Percentiles rank a stretch among this genome's conserved stretches.
phyloP scores from a whole-genome alignment of 371 early-diverging fungal genomes.

The Fennellomyces sp. region DNA sequence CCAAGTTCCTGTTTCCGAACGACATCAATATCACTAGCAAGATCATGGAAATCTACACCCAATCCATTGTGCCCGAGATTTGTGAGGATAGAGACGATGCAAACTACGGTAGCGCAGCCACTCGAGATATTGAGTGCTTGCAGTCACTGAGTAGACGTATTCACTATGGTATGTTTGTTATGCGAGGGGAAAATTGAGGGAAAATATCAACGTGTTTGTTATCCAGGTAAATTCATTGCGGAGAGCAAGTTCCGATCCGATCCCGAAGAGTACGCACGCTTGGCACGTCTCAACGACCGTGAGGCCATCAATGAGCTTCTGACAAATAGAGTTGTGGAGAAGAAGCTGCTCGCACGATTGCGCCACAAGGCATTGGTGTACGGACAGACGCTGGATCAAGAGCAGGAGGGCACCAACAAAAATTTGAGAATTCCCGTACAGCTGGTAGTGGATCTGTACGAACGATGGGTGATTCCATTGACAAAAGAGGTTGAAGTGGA shows the following conservation, averaged over 20 bases:
- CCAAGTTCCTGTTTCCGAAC: slow-evolving; percentile 70
- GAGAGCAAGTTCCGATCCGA: slow-evolving; percentile 91
- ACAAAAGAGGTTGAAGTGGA: slow-evolving; percentile 92
- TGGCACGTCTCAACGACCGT: slow-evolving; percentile 78
- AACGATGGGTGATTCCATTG: slow-evolving; percentile 84
- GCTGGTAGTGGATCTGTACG: slow-evolving; percentile 86
- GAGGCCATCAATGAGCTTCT: slow-evolving; percentile 82
- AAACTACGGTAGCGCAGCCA: slow-evolving; percentile 93
- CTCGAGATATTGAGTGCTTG: slow-evolving; percentile 90
- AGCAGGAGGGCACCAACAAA: slow-evolving; percentile 36
- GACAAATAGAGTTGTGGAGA: slow-evolving; percentile 87
- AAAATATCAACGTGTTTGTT: not conserved
- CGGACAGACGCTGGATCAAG: slow-evolving; percentile 81
- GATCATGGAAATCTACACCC: slow-evolving; percentile 77
- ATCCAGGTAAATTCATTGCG: slow-evolving; percentile 85
- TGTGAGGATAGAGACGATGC: slow-evolving; percentile 72
- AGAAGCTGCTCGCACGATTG: slow-evolving; percentile 77
- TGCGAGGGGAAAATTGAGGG: no score
- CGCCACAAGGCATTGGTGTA: slow-evolving; percentile 89
- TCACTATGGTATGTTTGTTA: slow-evolving; percentile 85
- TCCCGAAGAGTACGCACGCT: slow-evolving; percentile 80
- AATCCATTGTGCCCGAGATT: slow-evolving; percentile 73
- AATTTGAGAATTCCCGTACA: slow-evolving; percentile 69
- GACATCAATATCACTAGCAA: slow-evolving; percentile 84
- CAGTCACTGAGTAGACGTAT: slow-evolving; percentile 93